Evolutionary conservation across 345 rosid species (phyloP), one percentile per base, ranked within the genome.

Genomic region (Fremontodendron californicum): DNA sequence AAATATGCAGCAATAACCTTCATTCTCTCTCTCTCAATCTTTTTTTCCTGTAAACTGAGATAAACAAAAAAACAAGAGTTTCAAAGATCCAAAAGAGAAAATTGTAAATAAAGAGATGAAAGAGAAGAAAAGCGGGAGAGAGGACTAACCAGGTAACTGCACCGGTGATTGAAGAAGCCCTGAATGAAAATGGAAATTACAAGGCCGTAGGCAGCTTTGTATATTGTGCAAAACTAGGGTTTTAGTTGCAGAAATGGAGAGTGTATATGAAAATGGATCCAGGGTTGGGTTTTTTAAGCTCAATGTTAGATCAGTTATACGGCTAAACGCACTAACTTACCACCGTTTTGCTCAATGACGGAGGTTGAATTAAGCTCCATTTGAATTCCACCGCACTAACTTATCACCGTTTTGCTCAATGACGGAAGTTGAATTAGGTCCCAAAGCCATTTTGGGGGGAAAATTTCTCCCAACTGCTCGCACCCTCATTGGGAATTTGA

Each of bases 1-100:
- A 89, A 73, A 77, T 84, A 89, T 5, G 92, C 92, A 42, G 92
- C 90, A 13, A 83, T 42, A 35, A 84, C 80, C 89, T 89, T 89
- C 90, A 86, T 89, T 57, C 43, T 62, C 49, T 40, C 40, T 5
- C 4, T 2, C 7, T n/a, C n/a, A n/a, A n/a, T n/a, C n/a, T 48
- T 31, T 61, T 33, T 62, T 33, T 2, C 42, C 67, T 62, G 67
- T 16, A 31, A 62, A 62, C 40, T 31, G 19, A 62, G 19, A 45
- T 39, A 48, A 46, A 33, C 35, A n/a, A 0, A 46, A n/a, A n/a
- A 39, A 11, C 2, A 39, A 35, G n/a, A 13, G 15, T 8, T 33
- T 35, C 31, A 18, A 55, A 8, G 21, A n/a, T 31, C 23, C 35
- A 73, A 21, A 73, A 55, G 37, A 37, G 8, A 71, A 62, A 62